Conservation (phyloP, 2,329 filamentous ascomycete genomes). For the Xylariomycetidae sp. region DNA sequence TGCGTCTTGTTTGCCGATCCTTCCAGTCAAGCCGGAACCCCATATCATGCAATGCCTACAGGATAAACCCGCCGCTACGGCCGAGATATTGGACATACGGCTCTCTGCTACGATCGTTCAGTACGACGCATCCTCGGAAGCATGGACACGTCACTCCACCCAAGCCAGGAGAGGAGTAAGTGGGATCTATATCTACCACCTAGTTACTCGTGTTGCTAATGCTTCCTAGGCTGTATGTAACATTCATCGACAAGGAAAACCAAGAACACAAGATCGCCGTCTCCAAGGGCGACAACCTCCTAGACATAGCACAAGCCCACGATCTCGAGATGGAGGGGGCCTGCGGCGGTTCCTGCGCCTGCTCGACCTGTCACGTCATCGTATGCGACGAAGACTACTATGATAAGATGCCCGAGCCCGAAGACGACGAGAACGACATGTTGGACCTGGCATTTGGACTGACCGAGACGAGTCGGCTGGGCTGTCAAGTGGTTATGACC, state of each 20-base stretch:
- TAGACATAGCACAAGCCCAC: conserved; percentile 91
- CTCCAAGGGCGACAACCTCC: conserved; percentile 80
- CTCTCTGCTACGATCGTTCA: conserved; percentile 57
- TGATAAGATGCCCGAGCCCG: conserved; percentile 72
- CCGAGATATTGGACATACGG: too few species aligned
- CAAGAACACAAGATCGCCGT: conserved; percentile 73
- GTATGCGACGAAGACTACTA: conserved; percentile 69
- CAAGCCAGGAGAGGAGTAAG: conserved; percentile 88
- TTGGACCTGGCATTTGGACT: conserved; percentile 85
- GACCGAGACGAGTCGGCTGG: conserved; percentile 77
- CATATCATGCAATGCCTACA: conserved; percentile 2
- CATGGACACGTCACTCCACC: conserved; percentile 83
- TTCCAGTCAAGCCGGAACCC: too few species aligned
- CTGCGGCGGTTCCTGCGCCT: conserved; percentile 90
- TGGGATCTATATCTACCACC: conserved; percentile 1
- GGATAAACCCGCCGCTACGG: too few species aligned
- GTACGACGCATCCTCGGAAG: conserved; percentile 50
- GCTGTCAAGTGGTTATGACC: conserved; percentile 88
- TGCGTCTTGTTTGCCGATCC: too few species aligned
- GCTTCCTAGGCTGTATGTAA: conserved; percentile 67
- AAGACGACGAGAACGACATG: conserved; percentile 85
- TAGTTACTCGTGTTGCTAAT: conserved; percentile 10
- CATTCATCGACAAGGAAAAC: conserved; percentile 90
- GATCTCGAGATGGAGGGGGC: conserved; percentile 98
- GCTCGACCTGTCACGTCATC: conserved; percentile 89